Conservation (phyloP, 306 rosid species). For the Carpinus viminea region DNA sequence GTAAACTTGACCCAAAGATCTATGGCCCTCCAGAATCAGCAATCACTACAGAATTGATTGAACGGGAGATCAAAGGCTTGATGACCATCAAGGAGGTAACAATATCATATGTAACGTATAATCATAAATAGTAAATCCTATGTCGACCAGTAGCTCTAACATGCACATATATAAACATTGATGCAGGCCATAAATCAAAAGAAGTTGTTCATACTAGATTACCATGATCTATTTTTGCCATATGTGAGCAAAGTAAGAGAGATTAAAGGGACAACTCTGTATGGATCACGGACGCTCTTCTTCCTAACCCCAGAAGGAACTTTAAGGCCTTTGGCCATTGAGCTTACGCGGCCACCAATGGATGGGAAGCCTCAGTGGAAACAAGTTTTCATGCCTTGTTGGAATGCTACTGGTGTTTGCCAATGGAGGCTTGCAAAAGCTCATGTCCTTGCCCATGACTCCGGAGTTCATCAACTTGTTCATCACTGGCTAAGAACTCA, state of each 20-base stretch:
- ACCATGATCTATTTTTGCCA: slow-evolving; percentile 74
- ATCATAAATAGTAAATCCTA: too few species aligned
- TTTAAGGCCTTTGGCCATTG: slow-evolving; percentile 69
- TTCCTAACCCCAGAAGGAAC: slow-evolving; percentile 50
- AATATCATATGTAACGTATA: neutral
- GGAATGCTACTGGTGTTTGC: slow-evolving; percentile 73
- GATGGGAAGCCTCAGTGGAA: slow-evolving; percentile 73
- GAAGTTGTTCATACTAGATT: slow-evolving; percentile 72
- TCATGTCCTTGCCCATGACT: slow-evolving; percentile 83
- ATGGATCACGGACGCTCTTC: slow-evolving; percentile 81
- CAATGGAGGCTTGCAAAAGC: slow-evolving; percentile 90
- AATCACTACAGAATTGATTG: slow-evolving; percentile 60
- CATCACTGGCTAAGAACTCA: slow-evolving; percentile 92
- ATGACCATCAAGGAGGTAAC: slow-evolving; percentile 54
- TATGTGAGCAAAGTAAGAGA: slow-evolving; percentile 59
- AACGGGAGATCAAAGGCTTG: slow-evolving; percentile 57
- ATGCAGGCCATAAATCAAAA: slow-evolving; percentile 66
- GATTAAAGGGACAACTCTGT: slow-evolving; percentile 62
- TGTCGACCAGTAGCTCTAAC: neutral
- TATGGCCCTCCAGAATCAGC: slow-evolving; percentile 73
- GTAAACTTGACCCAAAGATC: slow-evolving; percentile 64
- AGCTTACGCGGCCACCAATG: slow-evolving; percentile 70
- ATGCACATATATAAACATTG: neutral
- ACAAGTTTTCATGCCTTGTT: slow-evolving; percentile 49
- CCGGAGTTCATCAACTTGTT: slow-evolving; percentile 81